Conservation (phyloP, 1,284 basidiomycete species). For the Trichosporon inkin region DNA sequence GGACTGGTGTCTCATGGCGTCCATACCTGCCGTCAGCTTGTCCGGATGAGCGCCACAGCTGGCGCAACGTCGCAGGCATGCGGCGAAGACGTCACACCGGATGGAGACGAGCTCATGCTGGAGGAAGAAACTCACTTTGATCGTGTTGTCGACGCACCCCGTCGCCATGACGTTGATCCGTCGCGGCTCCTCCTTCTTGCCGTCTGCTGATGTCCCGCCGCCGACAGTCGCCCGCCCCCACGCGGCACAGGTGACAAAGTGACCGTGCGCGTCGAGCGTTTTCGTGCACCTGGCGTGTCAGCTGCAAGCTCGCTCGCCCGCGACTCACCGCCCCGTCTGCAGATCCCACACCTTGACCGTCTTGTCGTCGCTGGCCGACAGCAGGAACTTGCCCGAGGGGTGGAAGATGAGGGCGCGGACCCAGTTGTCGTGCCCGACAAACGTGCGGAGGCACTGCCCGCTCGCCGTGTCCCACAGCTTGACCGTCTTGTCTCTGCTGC, state of each 20-base stretch:
- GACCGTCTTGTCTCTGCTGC: conserved; percentile 81
- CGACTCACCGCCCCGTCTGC: conserved; percentile 56
- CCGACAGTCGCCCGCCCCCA: conserved; percentile 65
- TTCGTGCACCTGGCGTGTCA: conserved; percentile 58
- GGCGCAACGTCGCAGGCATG: too few species aligned
- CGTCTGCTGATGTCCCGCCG: conserved; percentile 28
- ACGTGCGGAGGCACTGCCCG: conserved; percentile 66
- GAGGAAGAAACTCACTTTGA: conserved; percentile 45
- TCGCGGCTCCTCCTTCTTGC: conserved; percentile 54
- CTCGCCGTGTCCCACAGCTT: conserved; percentile 77
- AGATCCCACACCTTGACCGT: conserved; percentile 86
- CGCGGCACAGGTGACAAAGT: conserved; percentile 75
- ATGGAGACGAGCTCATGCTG: too few species aligned
- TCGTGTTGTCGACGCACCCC: conserved; percentile 68
- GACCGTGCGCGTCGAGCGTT: conserved; percentile 77
- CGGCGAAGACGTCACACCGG: too few species aligned
- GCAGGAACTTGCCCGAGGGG: conserved; percentile 75
- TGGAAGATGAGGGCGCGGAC: conserved; percentile 76
- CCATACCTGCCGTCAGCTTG: too few species aligned
- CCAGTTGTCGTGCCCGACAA: conserved; percentile 81
- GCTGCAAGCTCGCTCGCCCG: too few species aligned
- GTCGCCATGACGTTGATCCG: conserved; percentile 75
- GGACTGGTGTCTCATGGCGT: too few species aligned
- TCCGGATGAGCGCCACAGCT: too few species aligned
- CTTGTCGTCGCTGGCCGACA: conserved; percentile 87